Conservation (phyloP, 2,329 filamentous ascomycete species). For the Stagonosporopsis cucurbitacearum region DNA sequence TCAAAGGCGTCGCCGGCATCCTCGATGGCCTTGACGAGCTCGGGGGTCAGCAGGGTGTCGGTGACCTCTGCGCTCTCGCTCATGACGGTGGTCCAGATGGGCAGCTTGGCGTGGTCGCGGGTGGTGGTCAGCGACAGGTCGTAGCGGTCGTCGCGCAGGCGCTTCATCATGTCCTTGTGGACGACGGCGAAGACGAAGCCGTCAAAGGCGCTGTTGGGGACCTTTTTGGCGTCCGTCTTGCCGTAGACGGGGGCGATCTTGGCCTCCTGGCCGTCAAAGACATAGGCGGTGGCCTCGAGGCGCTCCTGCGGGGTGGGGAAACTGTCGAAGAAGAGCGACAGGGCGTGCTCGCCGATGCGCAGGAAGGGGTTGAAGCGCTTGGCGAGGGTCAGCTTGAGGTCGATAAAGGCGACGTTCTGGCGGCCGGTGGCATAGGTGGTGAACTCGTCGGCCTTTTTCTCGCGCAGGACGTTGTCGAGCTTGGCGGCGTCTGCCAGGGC, state of each 20-base stretch:
- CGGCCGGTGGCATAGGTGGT: constrained; percentile 87
- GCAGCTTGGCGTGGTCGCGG: constrained; percentile 90
- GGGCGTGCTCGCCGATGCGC: constrained; percentile 68
- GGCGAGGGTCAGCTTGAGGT: constrained; percentile 79
- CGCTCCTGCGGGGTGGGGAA: constrained; percentile 72
- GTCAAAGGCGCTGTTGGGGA: constrained; percentile 72
- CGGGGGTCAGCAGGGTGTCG: constrained; percentile 83
- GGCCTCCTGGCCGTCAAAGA: constrained; percentile 91
- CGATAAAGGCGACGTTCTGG: constrained; percentile 90
- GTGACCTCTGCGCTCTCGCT: constrained; percentile 96
- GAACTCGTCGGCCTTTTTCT: constrained; percentile 88
- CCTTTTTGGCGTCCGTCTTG: constrained; percentile 67
- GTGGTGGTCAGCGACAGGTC: constrained; percentile 91
- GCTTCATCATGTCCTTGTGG: constrained; percentile 93
- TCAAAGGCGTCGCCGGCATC: constrained; percentile 77
- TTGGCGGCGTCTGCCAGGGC: constrained; percentile 52
- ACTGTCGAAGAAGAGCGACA: constrained; percentile 82
- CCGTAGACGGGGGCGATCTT: constrained; percentile 73
- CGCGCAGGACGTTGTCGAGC: constrained; percentile 72
- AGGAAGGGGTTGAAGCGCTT: constrained; percentile 86
- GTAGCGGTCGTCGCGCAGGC: constrained; percentile 88
- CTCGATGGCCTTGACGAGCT: constrained; percentile 80
- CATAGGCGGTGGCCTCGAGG: constrained; percentile 78
- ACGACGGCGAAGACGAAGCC: constrained; percentile 94
- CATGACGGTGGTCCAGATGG: constrained; percentile 91